Percentiles rank a stretch among this genome's conserved stretches.
These are phyloP conservation scores for Waitea zeae DNA, from an alignment of 1,284 basidiomycete species.

Conservation along the genomic window DNA sequence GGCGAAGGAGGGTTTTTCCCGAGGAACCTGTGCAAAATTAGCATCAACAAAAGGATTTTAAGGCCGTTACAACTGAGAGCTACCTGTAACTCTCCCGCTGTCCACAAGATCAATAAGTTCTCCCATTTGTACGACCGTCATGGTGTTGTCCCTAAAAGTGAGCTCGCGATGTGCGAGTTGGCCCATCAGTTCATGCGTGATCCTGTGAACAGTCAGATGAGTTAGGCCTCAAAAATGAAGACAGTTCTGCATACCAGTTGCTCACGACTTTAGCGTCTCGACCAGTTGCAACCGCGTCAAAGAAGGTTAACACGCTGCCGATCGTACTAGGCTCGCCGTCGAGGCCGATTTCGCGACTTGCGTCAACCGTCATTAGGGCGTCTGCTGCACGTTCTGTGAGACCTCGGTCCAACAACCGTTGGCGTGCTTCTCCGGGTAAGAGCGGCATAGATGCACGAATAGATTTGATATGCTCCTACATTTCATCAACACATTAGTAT, in stretches of 20 bases:
- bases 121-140: constrained; percentile 51
- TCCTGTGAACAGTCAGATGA: constrained; percentile 28
- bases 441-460: constrained; percentile 55
- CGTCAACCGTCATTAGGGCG: constrained; percentile 61
- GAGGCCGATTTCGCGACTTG: constrained; percentile 37
- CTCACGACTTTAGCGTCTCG: constrained; percentile 55
- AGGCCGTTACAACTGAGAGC: constrained; percentile 5
- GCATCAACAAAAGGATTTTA: constrained; percentile 1
- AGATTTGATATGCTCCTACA: constrained; percentile 34
- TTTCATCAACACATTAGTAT: too few relatives aligned
- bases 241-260: constrained; percentile 83
- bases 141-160: constrained; percentile 42
- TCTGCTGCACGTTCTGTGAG: constrained; percentile 54
- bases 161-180: constrained; percentile 45
- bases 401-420: constrained; percentile 33
- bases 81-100: constrained; percentile 48
- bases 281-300: constrained; percentile 44
- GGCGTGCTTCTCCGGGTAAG: constrained; percentile 52
- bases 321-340: constrained; percentile 42
- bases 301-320: constrained; percentile 48
- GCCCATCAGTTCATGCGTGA: constrained; percentile 74
- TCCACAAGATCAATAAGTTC: constrained; percentile 69
- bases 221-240: not conserved
- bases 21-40: constrained; percentile 33
- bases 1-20: constrained; percentile 48